Base-by-base conservation (phyloP, 2,329 filamentous ascomycete species). In the Fusarium burgessii region DNA sequence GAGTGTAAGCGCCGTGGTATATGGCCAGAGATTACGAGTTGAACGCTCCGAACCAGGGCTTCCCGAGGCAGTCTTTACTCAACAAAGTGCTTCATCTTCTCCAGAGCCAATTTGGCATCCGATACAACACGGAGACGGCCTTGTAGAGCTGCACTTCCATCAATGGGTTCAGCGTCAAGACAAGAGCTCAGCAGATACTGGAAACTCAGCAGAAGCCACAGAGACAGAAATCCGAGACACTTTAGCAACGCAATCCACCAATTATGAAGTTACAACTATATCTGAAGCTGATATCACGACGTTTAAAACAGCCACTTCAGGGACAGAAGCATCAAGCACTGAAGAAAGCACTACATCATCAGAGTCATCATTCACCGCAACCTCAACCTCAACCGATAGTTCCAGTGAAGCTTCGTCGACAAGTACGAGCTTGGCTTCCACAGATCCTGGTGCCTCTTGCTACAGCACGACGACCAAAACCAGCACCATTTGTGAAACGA, bases 51-150 rank as follows among this genome's bases (percentile, higher is more conserved):
- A 38, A 6, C 18, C 25, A 4, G 6, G 2, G 9, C 17, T n/a
- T 7, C 12, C n/a, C 1, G 14, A 38, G 5, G 32, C 9, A 9
- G 12, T 8, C 2, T 7, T 17, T 15, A 15, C 17, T 1, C 47
- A 17, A 15, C 17, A 51, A 3, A 17, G 3, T 9, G 3, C 32
- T 8, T 25, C 20, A 1, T 38, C 47, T 1, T n/a, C 47, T 4
- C 8, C 8, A 0, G 17, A 51, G 9, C 13, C 12, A 15, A 0
- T 51, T 1, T 25, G 32, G 20, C 17, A 51, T 12, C 8, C 12
- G 1, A 25, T 36, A 9, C 17, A 8, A 3, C 17, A 15, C 1
- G 32, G 6, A 12, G 2, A 38, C 6, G 5, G 5, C 6, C 3
- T 51, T 1, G 17, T 51, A 4, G 25, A n/a, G 12, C 1, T 51